phyloP scores from a whole-genome alignment of 2,329 filamentous ascomycete species.

The Penicillium sp. region DNA sequence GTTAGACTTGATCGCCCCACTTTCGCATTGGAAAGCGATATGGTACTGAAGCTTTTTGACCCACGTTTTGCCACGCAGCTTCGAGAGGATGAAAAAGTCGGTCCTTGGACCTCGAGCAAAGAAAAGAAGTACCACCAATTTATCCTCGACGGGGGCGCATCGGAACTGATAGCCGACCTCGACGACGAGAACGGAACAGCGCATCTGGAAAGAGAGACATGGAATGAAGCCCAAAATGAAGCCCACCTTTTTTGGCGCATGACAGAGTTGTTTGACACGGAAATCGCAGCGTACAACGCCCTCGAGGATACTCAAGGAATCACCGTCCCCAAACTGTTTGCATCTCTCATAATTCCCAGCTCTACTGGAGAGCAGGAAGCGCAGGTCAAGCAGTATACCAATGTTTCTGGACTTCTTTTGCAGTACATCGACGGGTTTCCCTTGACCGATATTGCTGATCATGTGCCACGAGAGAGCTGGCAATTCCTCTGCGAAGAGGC shows the following conservation, averaged over 20 bases:
- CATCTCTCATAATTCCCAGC: not conserved
- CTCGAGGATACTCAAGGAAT: conserved; percentile 20
- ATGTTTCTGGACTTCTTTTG: conserved; percentile 16
- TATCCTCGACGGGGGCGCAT: conserved; percentile 10
- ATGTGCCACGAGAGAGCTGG: conserved; percentile 11
- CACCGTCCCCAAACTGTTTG: conserved; percentile 15
- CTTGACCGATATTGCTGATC: conserved; percentile 11
- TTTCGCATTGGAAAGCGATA: conserved; percentile 2
- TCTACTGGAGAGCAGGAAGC: not conserved
- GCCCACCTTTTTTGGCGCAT: conserved; percentile 15
- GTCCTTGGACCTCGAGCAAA: conserved; percentile 10
- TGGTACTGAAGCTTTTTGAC: conserved; percentile 22
- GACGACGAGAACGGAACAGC: not conserved
- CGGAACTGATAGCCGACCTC: conserved; percentile 5
- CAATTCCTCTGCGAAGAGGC: conserved; percentile 21
- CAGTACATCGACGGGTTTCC: conserved; percentile 15
- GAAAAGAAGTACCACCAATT: conserved; percentile 17
- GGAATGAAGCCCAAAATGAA: conserved; percentile 15
- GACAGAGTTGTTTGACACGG: conserved; percentile 11
- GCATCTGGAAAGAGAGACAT: not conserved
- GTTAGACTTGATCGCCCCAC: conserved; percentile 4
- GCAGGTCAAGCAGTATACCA: conserved; percentile 2
- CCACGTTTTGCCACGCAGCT: conserved; percentile 16
- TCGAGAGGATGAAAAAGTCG: conserved; percentile 8
- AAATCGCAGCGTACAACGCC: conserved; percentile 14